Evolutionary conservation across 2,329 filamentous ascomycete species (phyloP).

Genomic region (Trichophaea hybrida): DNA sequence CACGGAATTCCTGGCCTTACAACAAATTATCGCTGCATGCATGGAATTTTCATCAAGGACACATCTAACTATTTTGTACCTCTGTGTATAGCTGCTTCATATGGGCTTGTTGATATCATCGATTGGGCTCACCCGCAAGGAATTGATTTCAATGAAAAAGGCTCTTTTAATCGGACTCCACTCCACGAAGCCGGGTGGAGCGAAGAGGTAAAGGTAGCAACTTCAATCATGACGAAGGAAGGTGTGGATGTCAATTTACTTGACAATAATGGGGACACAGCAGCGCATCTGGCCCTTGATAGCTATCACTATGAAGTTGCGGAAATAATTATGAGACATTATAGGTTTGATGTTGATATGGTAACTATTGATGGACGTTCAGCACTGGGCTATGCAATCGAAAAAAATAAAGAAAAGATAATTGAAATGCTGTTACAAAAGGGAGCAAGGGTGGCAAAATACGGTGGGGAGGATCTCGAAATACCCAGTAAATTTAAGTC

Average conservation of each 20-base stretch:
- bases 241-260: neutral
- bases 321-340: neutral
- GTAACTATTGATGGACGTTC: neutral
- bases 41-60: no score
- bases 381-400: neutral
- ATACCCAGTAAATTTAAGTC: no score
- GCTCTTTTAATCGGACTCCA: neutral
- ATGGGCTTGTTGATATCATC: neutral
- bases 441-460: neutral
- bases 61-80: no score
- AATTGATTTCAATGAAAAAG: neutral
- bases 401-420: neutral
- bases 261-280: neutral
- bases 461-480: neutral
- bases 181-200: neutral
- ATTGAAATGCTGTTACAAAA: neutral
- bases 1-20: neutral
- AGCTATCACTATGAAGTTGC: neutral
- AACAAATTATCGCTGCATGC: no score
- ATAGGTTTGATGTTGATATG: neutral
- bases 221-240: neutral
- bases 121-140: neutral
- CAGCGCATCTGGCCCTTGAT: neutral
- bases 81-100: neutral
- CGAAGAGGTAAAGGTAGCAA: neutral